Percentiles rank a stretch among this genome's conserved stretches.
Evolutionary conservation across 768 basidiomycete species (phyloP).

Genomic region (Chalciporus pseudorubinellus): DNA sequence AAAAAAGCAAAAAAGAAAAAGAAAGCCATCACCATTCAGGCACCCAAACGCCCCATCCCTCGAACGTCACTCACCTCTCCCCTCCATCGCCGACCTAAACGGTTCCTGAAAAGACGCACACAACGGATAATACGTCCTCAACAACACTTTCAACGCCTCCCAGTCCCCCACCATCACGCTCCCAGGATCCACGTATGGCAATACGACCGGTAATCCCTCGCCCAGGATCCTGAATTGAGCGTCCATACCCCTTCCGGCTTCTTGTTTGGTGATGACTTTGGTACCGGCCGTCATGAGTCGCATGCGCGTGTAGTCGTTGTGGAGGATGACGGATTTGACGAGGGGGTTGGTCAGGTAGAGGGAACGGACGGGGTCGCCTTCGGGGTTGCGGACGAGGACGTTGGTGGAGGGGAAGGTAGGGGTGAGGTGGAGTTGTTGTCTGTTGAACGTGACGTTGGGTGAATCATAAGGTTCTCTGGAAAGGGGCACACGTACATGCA

Average conservation of each 20-base stretch:
- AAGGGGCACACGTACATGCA: slow-evolving; percentile 60
- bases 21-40: not conserved
- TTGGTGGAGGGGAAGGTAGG: slow-evolving; percentile 70
- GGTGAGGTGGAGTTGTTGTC: slow-evolving; percentile 68
- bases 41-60: slow-evolving; percentile 41
- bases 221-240: slow-evolving; percentile 73
- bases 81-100: slow-evolving; percentile 54
- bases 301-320: slow-evolving; percentile 82
- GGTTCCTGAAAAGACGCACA: slow-evolving; percentile 59
- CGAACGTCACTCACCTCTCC: slow-evolving; percentile 47
- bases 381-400: slow-evolving; percentile 85
- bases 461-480: too few species aligned
- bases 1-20: not conserved
- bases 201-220: slow-evolving; percentile 79
- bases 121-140: slow-evolving; percentile 80
- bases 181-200: slow-evolving; percentile 73
- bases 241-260: slow-evolving; percentile 58
- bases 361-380: slow-evolving; percentile 67
- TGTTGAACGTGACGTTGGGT: slow-evolving; percentile 30
- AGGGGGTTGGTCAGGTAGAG: slow-evolving; percentile 86
- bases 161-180: slow-evolving; percentile 61
- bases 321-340: slow-evolving; percentile 72
- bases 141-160: slow-evolving; percentile 56
- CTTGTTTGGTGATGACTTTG: slow-evolving; percentile 90
- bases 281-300: slow-evolving; percentile 92